phyloP scores from a whole-genome alignment of 371 early-diverging fungal species.

The Hamiltosporidium magnivora region DNA sequence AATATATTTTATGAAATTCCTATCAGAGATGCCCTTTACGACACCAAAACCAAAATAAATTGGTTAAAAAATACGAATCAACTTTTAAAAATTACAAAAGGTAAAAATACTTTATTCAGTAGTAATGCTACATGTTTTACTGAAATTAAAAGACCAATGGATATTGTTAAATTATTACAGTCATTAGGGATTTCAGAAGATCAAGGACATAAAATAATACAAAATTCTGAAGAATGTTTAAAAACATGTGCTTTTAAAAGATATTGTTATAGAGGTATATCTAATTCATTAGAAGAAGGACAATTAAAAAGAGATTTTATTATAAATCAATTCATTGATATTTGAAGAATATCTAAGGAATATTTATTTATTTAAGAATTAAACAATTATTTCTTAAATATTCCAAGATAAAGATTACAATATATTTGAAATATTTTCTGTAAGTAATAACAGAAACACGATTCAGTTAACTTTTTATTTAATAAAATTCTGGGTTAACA shows the following conservation, averaged over 20 bases:
- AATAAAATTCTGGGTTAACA: no score
- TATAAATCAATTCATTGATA: slow-evolving; percentile 1
- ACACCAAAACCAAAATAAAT: slow-evolving; percentile 2
- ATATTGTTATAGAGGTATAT: slow-evolving; percentile 7
- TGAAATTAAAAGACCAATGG: slow-evolving; percentile 15
- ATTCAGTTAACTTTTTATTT: no score
- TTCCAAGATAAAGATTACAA: no score
- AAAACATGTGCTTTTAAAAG: slow-evolving; percentile 22
- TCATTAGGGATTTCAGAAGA: slow-evolving; percentile 8
- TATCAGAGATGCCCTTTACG: slow-evolving; percentile 9
- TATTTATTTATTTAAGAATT: no score
- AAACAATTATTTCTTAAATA: no score
- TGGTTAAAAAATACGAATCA: slow-evolving; percentile 22
- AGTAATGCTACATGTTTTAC: slow-evolving; percentile 7
- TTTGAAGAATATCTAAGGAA: no score
- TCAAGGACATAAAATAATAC: slow-evolving; percentile 1
- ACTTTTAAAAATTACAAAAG: slow-evolving; percentile 19
- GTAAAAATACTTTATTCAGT: slow-evolving; percentile 20
- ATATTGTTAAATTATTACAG: slow-evolving; percentile 13
- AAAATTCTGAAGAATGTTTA: slow-evolving; percentile 12
- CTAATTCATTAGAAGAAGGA: slow-evolving; percentile 19
- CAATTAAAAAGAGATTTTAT: slow-evolving; percentile 24
- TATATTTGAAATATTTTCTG: no score
- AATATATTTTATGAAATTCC: slow-evolving; percentile 23
- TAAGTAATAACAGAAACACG: no score